phyloP scores from a whole-genome alignment of 2,329 filamentous ascomycete genomes.

The Apiospora hydei region DNA sequence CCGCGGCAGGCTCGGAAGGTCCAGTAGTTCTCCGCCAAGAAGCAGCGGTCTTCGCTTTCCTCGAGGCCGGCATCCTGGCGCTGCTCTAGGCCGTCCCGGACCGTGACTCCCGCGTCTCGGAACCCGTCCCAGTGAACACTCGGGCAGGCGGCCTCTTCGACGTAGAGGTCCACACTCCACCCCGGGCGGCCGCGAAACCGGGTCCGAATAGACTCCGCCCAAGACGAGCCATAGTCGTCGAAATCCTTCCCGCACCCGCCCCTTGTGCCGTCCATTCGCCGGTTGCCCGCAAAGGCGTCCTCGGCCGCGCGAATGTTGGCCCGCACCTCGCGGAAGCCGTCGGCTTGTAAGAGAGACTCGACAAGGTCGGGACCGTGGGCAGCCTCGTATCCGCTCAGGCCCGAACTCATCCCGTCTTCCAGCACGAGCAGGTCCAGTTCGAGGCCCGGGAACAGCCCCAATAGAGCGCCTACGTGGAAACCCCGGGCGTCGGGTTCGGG shows the following conservation, averaged over 20 bases:
- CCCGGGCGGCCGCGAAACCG: conserved; percentile 8
- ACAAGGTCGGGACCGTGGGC: neutral
- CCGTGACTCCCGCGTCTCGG: neutral
- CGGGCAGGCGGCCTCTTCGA: neutral
- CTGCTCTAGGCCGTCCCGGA: neutral
- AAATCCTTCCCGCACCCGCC: neutral
- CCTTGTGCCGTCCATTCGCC: neutral
- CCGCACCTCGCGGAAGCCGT: conserved; percentile 17
- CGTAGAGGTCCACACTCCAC: conserved; percentile 15
- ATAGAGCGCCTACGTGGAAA: neutral
- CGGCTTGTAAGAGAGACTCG: conserved; percentile 12
- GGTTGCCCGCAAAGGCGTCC: neutral
- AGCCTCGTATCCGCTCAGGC: neutral
- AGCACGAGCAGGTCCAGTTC: conserved; percentile 20
- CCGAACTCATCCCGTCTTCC: neutral
- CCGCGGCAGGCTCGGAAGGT: conserved; percentile 7
- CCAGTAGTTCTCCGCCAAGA: neutral
- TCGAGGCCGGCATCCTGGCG: neutral
- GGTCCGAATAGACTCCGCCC: neutral
- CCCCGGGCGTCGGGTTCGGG: no score
- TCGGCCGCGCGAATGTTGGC: neutral
- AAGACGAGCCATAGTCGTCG: neutral
- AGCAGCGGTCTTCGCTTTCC: neutral
- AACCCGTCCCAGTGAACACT: neutral
- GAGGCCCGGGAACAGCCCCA: neutral